These are phyloP conservation scores for Leccinellum luteum DNA, from an alignment of 768 basidiomycete species.

Conservation along the genomic window DNA sequence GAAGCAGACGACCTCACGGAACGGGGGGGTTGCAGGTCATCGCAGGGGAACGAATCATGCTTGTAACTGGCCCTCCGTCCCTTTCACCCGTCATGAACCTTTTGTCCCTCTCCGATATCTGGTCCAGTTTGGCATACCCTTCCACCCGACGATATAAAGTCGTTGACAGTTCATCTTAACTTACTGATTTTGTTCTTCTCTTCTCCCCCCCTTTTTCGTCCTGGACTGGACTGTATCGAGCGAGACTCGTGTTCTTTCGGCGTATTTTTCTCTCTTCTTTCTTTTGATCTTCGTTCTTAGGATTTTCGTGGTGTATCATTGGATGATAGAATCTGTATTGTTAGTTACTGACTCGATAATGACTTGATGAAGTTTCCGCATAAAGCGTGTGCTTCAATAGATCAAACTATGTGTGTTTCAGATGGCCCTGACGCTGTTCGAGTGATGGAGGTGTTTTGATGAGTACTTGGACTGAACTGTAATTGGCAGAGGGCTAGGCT, in stretches of 20 bases:
- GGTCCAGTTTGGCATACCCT: background rate
- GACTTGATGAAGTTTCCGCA: background rate
- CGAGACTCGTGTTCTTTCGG: background rate
- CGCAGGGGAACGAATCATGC: background rate
- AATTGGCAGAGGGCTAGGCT: too few relatives aligned
- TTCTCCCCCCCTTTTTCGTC: background rate
- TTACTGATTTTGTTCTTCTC: constrained; percentile 3
- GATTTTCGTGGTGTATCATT: constrained; percentile 16
- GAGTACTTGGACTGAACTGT: too few relatives aligned
- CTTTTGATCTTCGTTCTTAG: background rate
- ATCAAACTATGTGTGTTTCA: background rate
- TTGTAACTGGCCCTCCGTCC: background rate
- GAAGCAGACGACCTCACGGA: constrained; percentile 16
- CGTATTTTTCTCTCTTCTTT: background rate
- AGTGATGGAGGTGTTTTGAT: too few relatives aligned
- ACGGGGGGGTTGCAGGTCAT: constrained; percentile 1
- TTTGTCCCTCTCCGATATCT: background rate
- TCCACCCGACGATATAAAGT: constrained; percentile 3
- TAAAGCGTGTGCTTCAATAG: background rate
- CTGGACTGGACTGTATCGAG: constrained; percentile 2
- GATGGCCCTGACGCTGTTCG: too few relatives aligned
- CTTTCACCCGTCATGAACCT: background rate
- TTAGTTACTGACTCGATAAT: constrained; percentile 6
- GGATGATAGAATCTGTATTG: constrained; percentile 27
- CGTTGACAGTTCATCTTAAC: background rate